Conservation (phyloP, 768 basidiomycete species). For the Lentinula sp. region DNA sequence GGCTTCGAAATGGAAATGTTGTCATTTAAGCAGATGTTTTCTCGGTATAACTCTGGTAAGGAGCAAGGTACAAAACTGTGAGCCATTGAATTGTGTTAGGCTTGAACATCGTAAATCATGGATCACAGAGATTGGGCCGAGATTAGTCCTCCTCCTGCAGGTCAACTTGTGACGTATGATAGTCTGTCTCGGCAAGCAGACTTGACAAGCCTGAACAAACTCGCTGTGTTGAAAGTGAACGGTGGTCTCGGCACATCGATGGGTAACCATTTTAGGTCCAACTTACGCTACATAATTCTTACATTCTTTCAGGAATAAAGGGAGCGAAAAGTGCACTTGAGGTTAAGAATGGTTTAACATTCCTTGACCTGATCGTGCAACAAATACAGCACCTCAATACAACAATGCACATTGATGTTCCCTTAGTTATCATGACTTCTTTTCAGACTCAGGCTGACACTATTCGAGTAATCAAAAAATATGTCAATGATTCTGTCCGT, state of each 20-base stretch:
- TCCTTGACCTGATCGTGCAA: constrained; percentile 89
- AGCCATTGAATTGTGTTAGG: constrained; percentile 18
- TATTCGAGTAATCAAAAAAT: constrained; percentile 93
- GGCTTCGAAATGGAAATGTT: constrained; percentile 95
- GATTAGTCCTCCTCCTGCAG: constrained; percentile 79
- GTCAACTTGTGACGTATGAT: constrained; percentile 82
- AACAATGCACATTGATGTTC: constrained; percentile 77
- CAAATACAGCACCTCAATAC: constrained; percentile 96
- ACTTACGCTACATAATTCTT: neutral
- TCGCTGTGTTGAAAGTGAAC: constrained; percentile 93
- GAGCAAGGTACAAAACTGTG: constrained; percentile 85
- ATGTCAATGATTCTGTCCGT: constrained; percentile 89
- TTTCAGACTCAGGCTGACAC: constrained; percentile 98
- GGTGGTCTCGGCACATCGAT: constrained; percentile 90
- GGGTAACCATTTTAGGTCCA: constrained; percentile 34
- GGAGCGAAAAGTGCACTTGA: constrained; percentile 92
- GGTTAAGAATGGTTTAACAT: constrained; percentile 96
- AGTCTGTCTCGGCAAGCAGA: constrained; percentile 55
- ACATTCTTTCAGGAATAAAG: constrained; percentile 52
- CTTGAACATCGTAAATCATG: constrained; percentile 5
- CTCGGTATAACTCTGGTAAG: constrained; percentile 84
- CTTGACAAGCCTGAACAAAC: constrained; percentile 73
- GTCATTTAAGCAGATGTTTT: constrained; percentile 93
- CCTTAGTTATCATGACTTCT: constrained; percentile 98
- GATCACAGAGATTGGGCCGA: constrained; percentile 73